Conservation (phyloP, 169 alveolate genomes). For the Prorocentrum cordatum region DNA sequence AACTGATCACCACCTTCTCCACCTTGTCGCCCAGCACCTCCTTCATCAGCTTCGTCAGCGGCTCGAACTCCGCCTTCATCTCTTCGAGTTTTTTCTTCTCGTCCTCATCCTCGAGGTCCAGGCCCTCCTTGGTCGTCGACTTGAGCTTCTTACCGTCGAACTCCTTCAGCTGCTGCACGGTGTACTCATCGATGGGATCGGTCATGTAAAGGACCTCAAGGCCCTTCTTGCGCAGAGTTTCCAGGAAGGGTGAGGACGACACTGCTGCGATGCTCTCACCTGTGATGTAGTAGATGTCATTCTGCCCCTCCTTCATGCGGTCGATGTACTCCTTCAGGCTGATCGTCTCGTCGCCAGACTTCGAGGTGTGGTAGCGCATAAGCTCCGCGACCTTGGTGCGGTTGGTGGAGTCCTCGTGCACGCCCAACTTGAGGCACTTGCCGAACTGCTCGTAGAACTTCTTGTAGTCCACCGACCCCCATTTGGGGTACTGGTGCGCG, state of each 20-base stretch:
- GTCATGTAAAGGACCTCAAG: conserved; percentile 96
- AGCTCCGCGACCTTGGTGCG: conserved; percentile 92
- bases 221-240: conserved; percentile 91
- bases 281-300: conserved; percentile 97
- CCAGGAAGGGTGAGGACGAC: conserved; percentile 96
- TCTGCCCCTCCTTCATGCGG: conserved; percentile 98
- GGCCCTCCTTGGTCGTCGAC: conserved; percentile 97
- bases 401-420: conserved; percentile 96
- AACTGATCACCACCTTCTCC: conserved; percentile 94
- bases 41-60: conserved; percentile 93
- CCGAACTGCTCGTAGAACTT: conserved; percentile 97
- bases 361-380: conserved; percentile 94
- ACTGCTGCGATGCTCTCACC: conserved; percentile 97
- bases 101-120: conserved; percentile 93
- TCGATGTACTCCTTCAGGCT: conserved; percentile 95
- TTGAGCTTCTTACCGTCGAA: conserved; percentile 96
- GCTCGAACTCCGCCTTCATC: conserved; percentile 93
- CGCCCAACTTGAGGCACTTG: conserved; percentile 94
- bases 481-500: too few species aligned
- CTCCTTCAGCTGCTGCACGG: conserved; percentile 94
- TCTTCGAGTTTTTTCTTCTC: conserved; percentile 96
- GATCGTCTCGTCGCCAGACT: conserved; percentile 95
- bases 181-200: conserved; percentile 99
- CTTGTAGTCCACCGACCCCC: conserved; percentile 96
- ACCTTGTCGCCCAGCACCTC: conserved; percentile 98